These are phyloP conservation scores for Cymbopogon citratus DNA, from an alignment of 176 grass and related monocot species.

Conservation along the genomic window DNA sequence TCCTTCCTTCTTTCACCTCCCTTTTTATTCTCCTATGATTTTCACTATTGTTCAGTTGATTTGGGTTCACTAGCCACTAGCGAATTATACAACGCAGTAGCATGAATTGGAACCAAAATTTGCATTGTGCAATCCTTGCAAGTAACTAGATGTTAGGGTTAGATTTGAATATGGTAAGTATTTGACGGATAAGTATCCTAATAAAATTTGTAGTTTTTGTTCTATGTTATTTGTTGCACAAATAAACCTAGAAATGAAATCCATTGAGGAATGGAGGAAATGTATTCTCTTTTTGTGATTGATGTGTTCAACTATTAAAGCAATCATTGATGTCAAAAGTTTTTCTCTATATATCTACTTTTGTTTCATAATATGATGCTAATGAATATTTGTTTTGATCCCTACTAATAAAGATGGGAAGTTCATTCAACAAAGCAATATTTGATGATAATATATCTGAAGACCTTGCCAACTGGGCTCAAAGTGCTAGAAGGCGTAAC, in stretches of 20 bases:
- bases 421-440: conserved; percentile 68
- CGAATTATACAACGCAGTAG: too few relatives aligned
- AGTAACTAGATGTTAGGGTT: too few relatives aligned
- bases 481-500: conserved; percentile 28
- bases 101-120: too few relatives aligned
- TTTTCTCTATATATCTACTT: neutral
- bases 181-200: too few relatives aligned
- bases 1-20: too few relatives aligned
- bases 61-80: too few relatives aligned
- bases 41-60: too few relatives aligned
- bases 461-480: conserved; percentile 51
- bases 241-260: too few relatives aligned
- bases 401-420: conserved; percentile 56
- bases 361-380: neutral
- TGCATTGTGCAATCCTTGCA: too few relatives aligned
- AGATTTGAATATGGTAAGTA: too few relatives aligned
- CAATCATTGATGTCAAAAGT: too few relatives aligned
- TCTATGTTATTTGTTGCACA: neutral
- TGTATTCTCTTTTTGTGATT: neutral
- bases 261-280: neutral
- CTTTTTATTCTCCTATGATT: too few relatives aligned
- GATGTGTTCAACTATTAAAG: neutral
- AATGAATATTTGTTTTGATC: neutral
- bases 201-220: neutral
- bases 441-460: conserved; percentile 57